These are phyloP conservation scores for Curvularia sp. DNA, from an alignment of 2,329 filamentous ascomycete species.

Conservation along the genomic window DNA sequence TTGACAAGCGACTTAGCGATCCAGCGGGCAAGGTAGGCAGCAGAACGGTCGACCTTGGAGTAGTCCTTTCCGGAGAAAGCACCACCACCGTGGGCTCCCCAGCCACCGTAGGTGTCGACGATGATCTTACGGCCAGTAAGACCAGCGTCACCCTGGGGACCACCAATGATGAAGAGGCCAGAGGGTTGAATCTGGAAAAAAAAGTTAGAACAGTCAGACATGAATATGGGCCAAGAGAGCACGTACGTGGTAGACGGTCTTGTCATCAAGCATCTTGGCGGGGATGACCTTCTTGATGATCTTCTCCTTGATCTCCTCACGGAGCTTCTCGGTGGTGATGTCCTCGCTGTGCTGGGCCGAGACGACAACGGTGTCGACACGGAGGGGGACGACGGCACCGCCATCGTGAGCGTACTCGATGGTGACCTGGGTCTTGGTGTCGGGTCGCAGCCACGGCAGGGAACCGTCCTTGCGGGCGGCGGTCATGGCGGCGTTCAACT, in stretches of 20 bases:
- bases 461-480: constrained; percentile 84
- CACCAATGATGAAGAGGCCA: constrained; percentile 98
- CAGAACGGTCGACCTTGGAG: constrained; percentile 99
- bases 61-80: constrained; percentile 99
- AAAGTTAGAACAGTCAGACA: constrained; percentile 21
- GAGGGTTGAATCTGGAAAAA: constrained; percentile 82
- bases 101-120: constrained; percentile 99
- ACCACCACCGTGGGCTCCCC: constrained; percentile 99
- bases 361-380: constrained; percentile 96
- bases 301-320: constrained; percentile 95
- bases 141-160: constrained; percentile 98
- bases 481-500: constrained; percentile 95
- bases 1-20: constrained; percentile 97
- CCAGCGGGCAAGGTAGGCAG: constrained; percentile 97
- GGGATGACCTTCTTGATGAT: constrained; percentile 96
- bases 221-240: neutral
- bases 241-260: constrained; percentile 92
- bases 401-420: constrained; percentile 98
- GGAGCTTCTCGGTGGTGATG: constrained; percentile 89
- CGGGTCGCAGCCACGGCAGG: constrained; percentile 92
- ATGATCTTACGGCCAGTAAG: constrained; percentile 99
- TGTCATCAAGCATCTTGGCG: constrained; percentile 86
- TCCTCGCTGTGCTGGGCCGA: constrained; percentile 91
- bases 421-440: constrained; percentile 99
- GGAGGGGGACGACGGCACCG: constrained; percentile 88